Evolutionary conservation across 164 flowering plant genomes (phyloP).

Genomic region (Santalum album): DNA sequence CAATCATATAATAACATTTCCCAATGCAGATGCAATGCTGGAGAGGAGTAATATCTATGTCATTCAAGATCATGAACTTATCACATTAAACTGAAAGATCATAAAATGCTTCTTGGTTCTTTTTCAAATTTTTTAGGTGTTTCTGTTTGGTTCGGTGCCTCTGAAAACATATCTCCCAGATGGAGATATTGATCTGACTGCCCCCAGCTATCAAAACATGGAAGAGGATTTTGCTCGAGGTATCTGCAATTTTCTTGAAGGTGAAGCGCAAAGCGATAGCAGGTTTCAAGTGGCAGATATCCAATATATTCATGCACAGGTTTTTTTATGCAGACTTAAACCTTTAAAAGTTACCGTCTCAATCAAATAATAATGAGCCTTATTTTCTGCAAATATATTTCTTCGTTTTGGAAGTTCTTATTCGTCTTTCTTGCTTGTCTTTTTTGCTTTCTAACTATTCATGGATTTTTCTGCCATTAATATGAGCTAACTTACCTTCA

Average conservation of each 20-base stretch:
- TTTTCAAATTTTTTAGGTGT: constrained; percentile 17
- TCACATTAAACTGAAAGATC: not conserved
- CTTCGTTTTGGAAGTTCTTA: too few species aligned
- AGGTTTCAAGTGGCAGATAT: constrained; percentile 19
- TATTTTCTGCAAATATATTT: too few species aligned
- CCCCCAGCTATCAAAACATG: constrained; percentile 10
- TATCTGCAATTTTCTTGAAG: constrained; percentile 18
- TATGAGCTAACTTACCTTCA: too few species aligned
- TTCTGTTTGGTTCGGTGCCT: constrained; percentile 34
- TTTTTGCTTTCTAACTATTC: too few species aligned
- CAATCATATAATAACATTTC: not conserved
- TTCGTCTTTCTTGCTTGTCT: too few species aligned
- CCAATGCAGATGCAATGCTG: not conserved
- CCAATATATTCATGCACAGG: constrained; percentile 27
- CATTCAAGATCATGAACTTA: not conserved
- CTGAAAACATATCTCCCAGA: constrained; percentile 38
- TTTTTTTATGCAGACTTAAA: constrained; percentile 3
- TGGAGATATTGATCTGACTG: constrained; percentile 38
- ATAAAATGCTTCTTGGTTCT: not conserved
- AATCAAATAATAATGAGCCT: too few species aligned
- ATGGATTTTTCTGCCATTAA: too few species aligned
- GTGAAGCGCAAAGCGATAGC: constrained; percentile 7
- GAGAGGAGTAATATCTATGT: not conserved
- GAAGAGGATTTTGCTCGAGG: constrained; percentile 20
- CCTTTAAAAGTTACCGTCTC: not conserved